Evolutionary conservation across 1,284 basidiomycete species (phyloP).

Genomic region (Cryptococcus wingfieldii): DNA sequence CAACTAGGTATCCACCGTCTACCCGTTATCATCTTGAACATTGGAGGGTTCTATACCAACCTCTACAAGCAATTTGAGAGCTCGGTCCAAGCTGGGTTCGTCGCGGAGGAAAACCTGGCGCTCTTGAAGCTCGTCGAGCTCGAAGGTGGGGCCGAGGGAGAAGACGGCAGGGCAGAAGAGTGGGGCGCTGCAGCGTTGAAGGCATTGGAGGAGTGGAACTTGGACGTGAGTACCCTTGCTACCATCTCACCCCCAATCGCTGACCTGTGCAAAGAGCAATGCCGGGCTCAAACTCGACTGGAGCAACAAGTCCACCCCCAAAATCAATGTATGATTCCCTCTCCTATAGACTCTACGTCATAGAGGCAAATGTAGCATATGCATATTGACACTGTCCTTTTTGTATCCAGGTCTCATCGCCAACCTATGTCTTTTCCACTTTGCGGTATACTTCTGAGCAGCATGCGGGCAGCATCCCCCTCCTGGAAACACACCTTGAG

Average conservation of each 20-base stretch:
- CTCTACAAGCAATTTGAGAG: conserved; percentile 66
- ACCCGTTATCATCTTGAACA: conserved; percentile 77
- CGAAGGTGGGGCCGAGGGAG: conserved; percentile 54
- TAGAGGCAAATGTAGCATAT: background rate
- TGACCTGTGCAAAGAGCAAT: conserved; percentile 14
- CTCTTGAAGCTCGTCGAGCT: conserved; percentile 70
- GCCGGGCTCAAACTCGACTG: conserved; percentile 42
- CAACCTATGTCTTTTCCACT: conserved; percentile 33
- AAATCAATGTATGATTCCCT: background rate
- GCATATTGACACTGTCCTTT: conserved; percentile 7
- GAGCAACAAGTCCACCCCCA: conserved; percentile 1
- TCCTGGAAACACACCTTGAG: conserved; percentile 29
- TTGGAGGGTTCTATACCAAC: conserved; percentile 72
- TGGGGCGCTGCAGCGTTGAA: conserved; percentile 71
- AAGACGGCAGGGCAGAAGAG: conserved; percentile 53
- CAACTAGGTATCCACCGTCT: conserved; percentile 70
- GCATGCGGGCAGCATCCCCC: conserved; percentile 16
- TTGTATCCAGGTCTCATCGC: background rate
- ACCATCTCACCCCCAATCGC: background rate
- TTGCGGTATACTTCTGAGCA: conserved; percentile 30
- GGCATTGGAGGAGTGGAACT: conserved; percentile 63
- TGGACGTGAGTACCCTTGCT: conserved; percentile 29
- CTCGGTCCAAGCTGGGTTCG: conserved; percentile 70
- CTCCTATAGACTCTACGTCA: too few species aligned
- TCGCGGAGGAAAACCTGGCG: conserved; percentile 58